Base-by-base conservation (phyloP, 2,329 filamentous ascomycete genomes). In the Diaporthe caulivora region DNA sequence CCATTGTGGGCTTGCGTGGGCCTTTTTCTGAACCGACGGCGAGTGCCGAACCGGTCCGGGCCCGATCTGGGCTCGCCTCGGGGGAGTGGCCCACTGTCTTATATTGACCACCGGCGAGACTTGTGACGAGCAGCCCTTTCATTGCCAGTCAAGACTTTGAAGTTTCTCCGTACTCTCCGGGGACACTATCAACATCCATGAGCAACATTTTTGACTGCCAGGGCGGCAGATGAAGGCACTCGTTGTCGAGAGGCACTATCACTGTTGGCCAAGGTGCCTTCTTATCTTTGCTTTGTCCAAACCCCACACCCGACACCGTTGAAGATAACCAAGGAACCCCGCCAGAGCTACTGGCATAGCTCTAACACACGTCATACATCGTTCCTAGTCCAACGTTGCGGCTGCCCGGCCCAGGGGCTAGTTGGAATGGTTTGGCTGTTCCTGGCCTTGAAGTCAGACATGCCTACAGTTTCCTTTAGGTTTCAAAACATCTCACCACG, bases 401-500 rank as follows among this genome's bases (percentile, higher is more conserved):
- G 68, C 55, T 21, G 55, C 31, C 68, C 42, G 55, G 55, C 34
- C 26, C 15, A 53, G 55, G 68, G 29, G 54, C 55, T 67, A 53
- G 62, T 34, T 2, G 17, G 8, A n/a, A 31, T 51, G n/a, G 68
- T 37, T 26, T 26, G n/a, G 29, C 31, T 42, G 68, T 71, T 42
- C 31, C 31, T 62, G 68, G 55, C 13, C 6, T 62, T 8, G 31
- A 13, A 44, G 62, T 37, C 47, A 53, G 62, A 67, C 62, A 29
- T 53, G 62, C 44, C 31, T 53, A 67, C 31, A 67, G 62, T 67
- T 67, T 67, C 47, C 44, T 53, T 53, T 53, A 67, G 62, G 47
- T 53, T 67, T 67, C n/a, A 51, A 37, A 67, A 67, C 62, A 67
- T 26, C n/a, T 53, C 62, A 53, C n/a, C 47, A 40, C n/a, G 62